A percentile compares a stretch with the other conserved stretches of the same genome.
Evolutionary conservation across 139 green algal genomes (phyloP).

Genomic region (Monoraphidium neglectum): DNA sequence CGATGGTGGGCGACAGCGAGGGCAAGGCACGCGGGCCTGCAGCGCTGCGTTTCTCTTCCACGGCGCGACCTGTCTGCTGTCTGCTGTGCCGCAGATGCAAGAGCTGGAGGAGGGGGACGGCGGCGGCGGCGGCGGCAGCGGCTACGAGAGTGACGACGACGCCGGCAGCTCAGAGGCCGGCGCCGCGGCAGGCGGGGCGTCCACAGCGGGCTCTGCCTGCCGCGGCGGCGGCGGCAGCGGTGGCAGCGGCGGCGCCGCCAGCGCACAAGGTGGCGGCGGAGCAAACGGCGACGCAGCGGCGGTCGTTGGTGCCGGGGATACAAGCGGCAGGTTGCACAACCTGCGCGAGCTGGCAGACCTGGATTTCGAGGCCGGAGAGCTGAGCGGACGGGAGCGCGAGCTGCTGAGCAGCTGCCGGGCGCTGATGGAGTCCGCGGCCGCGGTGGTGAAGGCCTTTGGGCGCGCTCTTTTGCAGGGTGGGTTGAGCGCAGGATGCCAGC

Average conservation of each 20-base stretch:
- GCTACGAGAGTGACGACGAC: no score
- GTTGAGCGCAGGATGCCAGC: no score
- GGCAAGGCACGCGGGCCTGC: no score
- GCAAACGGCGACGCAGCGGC: not conserved
- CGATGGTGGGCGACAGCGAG: no score
- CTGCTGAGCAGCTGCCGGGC: not conserved
- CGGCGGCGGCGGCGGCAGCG: not conserved
- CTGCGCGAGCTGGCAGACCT: no score
- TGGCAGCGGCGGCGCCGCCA: slow-evolving; percentile 4
- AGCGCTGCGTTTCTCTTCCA: no score
- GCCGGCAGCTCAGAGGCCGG: no score
- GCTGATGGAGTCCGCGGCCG: slow-evolving; percentile 8
- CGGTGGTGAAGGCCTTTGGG: slow-evolving; percentile 6
- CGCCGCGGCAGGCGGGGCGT: no score
- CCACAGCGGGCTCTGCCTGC: not conserved
- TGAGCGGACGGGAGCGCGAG: not conserved
- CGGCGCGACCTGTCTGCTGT: no score
- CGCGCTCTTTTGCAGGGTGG: slow-evolving; percentile 17
- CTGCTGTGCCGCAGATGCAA: no score
- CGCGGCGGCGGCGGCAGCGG: slow-evolving; percentile 8
- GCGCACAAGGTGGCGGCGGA: not conserved
- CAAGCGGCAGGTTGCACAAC: not conserved
- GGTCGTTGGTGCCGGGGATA: not conserved
- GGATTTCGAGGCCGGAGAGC: slow-evolving; percentile 11
- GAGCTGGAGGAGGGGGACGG: no score